phyloP scores from a whole-genome alignment of 805 yeast species.

The Hanseniaspora guilliermondii region DNA sequence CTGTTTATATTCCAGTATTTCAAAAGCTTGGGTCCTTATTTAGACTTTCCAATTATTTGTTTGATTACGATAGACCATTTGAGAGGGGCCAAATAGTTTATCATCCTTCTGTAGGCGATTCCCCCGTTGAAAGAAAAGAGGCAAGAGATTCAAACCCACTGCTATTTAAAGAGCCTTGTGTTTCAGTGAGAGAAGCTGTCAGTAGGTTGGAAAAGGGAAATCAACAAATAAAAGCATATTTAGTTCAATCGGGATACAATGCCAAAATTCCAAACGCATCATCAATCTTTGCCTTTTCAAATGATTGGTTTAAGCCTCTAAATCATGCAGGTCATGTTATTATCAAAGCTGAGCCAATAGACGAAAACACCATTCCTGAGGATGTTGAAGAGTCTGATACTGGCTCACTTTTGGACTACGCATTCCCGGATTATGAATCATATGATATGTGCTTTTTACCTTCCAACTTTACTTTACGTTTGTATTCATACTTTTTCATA shows the following conservation, averaged over 20 bases:
- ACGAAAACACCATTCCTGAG: background rate
- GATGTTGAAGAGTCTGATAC: background rate
- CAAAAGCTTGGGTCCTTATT: background rate
- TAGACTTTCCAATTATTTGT: slow-evolving; percentile 6
- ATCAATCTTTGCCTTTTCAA: background rate
- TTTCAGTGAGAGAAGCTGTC: background rate
- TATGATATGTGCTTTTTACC: slow-evolving; percentile 9
- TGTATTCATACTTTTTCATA: background rate
- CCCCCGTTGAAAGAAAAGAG: background rate
- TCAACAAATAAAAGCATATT: slow-evolving; percentile 1
- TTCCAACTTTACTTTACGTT: background rate
- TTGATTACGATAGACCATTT: slow-evolving; percentile 5
- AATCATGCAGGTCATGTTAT: background rate
- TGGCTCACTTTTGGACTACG: background rate
- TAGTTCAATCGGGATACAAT: slow-evolving; percentile 2
- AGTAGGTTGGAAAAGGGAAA: background rate
- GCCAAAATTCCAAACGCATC: slow-evolving; percentile 4
- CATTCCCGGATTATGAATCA: background rate
- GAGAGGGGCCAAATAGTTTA: slow-evolving; percentile 4
- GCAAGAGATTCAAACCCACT: background rate
- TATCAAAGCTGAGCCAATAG: background rate
- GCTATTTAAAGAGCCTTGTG: background rate
- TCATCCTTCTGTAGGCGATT: background rate
- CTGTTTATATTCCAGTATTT: background rate
- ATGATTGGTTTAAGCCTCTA: slow-evolving; percentile 1